phyloP scores from a whole-genome alignment of 2,329 filamentous ascomycete species.

The Pseudogymnoascus sp. region DNA sequence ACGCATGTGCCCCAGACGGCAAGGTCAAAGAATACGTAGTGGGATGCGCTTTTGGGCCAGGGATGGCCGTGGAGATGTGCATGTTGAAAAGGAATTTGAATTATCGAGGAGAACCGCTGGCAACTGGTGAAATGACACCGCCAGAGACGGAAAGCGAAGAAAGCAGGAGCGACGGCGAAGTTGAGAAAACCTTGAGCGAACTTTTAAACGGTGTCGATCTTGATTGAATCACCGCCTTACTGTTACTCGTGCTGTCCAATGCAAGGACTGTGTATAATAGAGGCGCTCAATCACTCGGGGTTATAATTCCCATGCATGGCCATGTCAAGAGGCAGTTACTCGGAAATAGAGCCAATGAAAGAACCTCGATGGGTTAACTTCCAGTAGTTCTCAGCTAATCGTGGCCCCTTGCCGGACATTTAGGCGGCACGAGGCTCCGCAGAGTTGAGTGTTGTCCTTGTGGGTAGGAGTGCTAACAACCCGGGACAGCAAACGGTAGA shows the following conservation, averaged over 20 bases:
- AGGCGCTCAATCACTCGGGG: background rate
- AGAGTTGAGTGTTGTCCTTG: no score
- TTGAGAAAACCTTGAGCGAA: conserved; percentile 21
- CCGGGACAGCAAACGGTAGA: background rate
- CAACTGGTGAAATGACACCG: conserved; percentile 23
- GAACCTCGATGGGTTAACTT: background rate
- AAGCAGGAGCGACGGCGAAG: conserved; percentile 22
- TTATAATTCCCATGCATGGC: background rate
- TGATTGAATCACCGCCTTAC: conserved; percentile 17
- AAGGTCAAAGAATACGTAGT: conserved; percentile 50
- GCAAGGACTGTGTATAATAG: background rate
- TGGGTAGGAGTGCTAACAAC: background rate
- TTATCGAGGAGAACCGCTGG: conserved; percentile 16
- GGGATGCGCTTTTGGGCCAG: conserved; percentile 62
- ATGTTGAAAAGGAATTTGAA: conserved; percentile 41
- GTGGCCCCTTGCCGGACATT: background rate
- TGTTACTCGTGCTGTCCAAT: background rate
- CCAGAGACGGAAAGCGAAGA: conserved; percentile 24
- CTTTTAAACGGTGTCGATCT: conserved; percentile 25
- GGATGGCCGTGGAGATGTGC: conserved; percentile 60
- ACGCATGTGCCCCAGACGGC: conserved; percentile 42
- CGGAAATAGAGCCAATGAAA: background rate
- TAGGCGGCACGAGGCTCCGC: background rate
- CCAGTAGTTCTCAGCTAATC: background rate
- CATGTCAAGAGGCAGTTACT: background rate